Evolutionary conservation across 495 filamentous ascomycete genomes (phyloP).

Genomic region (Trichoderma gamsii): DNA sequence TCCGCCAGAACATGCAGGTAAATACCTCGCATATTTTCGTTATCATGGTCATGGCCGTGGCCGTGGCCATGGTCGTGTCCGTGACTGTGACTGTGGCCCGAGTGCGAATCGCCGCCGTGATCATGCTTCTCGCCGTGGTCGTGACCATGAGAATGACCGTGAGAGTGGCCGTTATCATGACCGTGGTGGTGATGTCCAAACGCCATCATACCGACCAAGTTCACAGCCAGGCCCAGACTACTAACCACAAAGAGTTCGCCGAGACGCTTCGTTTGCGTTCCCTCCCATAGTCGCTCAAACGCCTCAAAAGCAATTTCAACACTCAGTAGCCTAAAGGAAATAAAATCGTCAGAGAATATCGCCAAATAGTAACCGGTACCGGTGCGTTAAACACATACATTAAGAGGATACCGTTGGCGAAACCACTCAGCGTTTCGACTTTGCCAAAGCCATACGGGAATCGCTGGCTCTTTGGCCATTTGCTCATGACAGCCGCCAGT

Average conservation of each 20-base stretch:
- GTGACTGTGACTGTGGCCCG: slow-evolving; percentile 29
- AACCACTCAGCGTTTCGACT: slow-evolving; percentile 91
- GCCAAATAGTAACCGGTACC: neutral
- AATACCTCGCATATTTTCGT: slow-evolving; percentile 99
- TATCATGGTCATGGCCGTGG: slow-evolving; percentile 59
- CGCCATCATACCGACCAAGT: slow-evolving; percentile 83
- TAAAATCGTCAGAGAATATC: neutral
- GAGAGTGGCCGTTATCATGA: slow-evolving; percentile 54
- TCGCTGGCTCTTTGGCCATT: slow-evolving; percentile 81
- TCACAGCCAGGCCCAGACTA: slow-evolving; percentile 75
- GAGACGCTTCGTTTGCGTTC: slow-evolving; percentile 73
- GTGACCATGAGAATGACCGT: slow-evolving; percentile 33
- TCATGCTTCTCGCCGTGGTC: slow-evolving; percentile 27
- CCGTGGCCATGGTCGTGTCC: slow-evolving; percentile 35
- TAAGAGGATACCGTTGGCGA: slow-evolving; percentile 93
- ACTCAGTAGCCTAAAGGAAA: slow-evolving; percentile 69
- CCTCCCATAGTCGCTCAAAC: slow-evolving; percentile 74
- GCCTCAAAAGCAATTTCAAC: slow-evolving; percentile 96
- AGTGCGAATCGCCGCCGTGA: slow-evolving; percentile 26
- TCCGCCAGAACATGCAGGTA: slow-evolving; percentile 95
- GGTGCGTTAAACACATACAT: slow-evolving; percentile 51
- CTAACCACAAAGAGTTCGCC: slow-evolving; percentile 85
- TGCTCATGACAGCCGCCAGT: slow-evolving; percentile 92
- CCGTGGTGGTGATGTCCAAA: slow-evolving; percentile 70
- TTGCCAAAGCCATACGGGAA: slow-evolving; percentile 97